A percentile compares a stretch with the other conserved stretches of the same genome.
Evolutionary conservation across 2,329 filamentous ascomycete genomes (phyloP).

Genomic region (Fusarium armeniacum): DNA sequence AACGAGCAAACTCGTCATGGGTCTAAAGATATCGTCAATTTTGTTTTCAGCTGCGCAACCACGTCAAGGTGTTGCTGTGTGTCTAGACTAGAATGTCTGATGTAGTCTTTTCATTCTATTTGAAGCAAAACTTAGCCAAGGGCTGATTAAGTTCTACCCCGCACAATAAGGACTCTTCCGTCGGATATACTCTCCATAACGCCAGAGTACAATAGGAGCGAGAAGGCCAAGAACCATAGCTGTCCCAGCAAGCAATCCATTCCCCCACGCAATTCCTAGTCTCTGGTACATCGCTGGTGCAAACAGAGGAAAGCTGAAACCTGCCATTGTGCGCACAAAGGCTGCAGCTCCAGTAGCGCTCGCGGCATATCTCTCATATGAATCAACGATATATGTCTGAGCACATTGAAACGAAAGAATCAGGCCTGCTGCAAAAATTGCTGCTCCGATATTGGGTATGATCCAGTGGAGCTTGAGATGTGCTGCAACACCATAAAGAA

Average conservation of each 20-base stretch:
- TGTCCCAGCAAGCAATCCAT: slow-evolving; percentile 54
- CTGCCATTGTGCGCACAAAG: slow-evolving; percentile 67
- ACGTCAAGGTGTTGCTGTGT: too few relatives aligned
- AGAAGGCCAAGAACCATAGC: slow-evolving; percentile 39
- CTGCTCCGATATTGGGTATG: slow-evolving; percentile 70
- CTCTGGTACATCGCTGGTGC: slow-evolving; percentile 60
- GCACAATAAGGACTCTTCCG: slow-evolving; percentile 42
- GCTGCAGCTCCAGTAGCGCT: slow-evolving; percentile 66
- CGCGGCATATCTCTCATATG: slow-evolving; percentile 57
- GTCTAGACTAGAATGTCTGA: too few relatives aligned
- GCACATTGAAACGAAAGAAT: slow-evolving; percentile 70
- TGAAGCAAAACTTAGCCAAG: too few relatives aligned
- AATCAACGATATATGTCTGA: slow-evolving; percentile 71
- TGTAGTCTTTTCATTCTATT: too few relatives aligned
- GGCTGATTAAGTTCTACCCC: slow-evolving; percentile 2
- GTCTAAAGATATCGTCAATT: too few relatives aligned
- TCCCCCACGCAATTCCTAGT: slow-evolving; percentile 62
- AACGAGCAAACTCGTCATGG: too few relatives aligned
- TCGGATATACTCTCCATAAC: slow-evolving; percentile 41
- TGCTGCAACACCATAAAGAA: slow-evolving; percentile 64
- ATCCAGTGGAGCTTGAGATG: slow-evolving; percentile 62
- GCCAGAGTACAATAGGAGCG: slow-evolving; percentile 40
- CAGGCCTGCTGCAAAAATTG: slow-evolving; percentile 62
- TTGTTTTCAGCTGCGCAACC: too few relatives aligned
- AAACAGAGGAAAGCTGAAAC: slow-evolving; percentile 70